These are phyloP conservation scores for Clitopilus passeckerianus DNA, from an alignment of 768 basidiomycete genomes.

Conservation along the genomic window DNA sequence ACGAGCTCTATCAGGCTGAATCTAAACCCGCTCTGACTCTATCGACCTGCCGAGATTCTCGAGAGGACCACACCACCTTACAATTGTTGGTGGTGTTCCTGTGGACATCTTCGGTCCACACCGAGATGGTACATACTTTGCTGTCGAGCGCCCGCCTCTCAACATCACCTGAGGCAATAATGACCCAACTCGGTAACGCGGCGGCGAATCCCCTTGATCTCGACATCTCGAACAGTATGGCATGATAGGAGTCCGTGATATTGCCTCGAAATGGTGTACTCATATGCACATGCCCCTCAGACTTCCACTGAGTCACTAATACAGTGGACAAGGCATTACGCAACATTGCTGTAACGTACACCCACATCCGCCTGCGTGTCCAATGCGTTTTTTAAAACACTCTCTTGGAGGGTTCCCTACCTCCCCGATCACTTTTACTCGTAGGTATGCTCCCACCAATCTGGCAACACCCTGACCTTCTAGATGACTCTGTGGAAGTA, in stretches of 20 bases:
- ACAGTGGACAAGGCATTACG: neutral
- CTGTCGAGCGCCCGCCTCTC: neutral
- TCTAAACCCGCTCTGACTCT: neutral
- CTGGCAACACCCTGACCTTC: neutral
- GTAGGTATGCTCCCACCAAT: neutral
- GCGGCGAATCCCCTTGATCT: neutral
- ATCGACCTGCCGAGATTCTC: neutral
- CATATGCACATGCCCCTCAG: neutral
- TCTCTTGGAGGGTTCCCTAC: neutral
- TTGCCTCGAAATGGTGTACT: neutral
- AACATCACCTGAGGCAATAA: neutral
- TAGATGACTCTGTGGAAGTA: neutral
- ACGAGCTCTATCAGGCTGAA: neutral
- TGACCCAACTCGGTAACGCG: neutral
- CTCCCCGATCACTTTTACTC: neutral
- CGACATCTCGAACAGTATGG: neutral
- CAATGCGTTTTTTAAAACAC: neutral
- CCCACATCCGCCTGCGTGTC: neutral
- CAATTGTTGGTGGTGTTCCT: neutral
- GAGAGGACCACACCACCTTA: neutral
- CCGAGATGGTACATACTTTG: neutral
- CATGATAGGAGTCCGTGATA: neutral
- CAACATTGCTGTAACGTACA: neutral
- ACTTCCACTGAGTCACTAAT: neutral
- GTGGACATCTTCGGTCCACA: neutral